Percentiles rank a stretch among this genome's conserved stretches.
These are phyloP conservation scores for Purpureocillium takamizusanense DNA, from an alignment of 2,329 filamentous ascomycete genomes.

Conservation along the genomic window DNA sequence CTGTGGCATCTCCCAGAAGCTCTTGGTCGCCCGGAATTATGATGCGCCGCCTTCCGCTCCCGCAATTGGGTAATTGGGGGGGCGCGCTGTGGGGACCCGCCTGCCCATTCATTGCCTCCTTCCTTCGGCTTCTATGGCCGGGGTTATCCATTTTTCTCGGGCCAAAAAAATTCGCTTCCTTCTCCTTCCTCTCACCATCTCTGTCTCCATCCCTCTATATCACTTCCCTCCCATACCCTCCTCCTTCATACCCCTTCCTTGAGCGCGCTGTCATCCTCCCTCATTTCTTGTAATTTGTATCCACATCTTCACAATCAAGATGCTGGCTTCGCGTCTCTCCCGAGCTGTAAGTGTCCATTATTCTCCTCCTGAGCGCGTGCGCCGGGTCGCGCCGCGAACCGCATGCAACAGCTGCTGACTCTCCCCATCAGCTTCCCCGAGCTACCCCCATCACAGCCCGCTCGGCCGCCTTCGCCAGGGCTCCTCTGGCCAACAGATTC, in stretches of 20 bases:
- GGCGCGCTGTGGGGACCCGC: conserved; percentile 1
- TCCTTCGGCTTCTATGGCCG: conserved; percentile 34
- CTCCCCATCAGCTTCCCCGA: conserved; percentile 59
- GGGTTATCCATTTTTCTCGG: conserved; percentile 21
- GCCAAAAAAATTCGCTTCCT: conserved; percentile 29
- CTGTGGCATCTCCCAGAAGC: no score
- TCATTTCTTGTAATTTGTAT: conserved; percentile 24
- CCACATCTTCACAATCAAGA: conserved; percentile 36
- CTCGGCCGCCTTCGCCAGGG: conserved; percentile 57
- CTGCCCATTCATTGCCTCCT: conserved; percentile 22
- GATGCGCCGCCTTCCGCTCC: no score
- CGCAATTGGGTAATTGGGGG: no score
- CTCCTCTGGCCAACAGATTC: conserved; percentile 64
- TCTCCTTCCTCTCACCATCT: conserved; percentile 16
- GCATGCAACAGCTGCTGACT: conserved; percentile 10
- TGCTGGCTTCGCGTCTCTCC: conserved; percentile 64
- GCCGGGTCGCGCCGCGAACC: not conserved
- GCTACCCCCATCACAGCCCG: conserved; percentile 60
- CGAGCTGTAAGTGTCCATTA: conserved; percentile 56
- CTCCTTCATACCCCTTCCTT: conserved; percentile 20
- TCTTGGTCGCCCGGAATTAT: no score
- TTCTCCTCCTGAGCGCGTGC: conserved; percentile 1
- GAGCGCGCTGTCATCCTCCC: conserved; percentile 21
- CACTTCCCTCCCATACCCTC: conserved; percentile 10
- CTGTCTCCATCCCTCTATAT: conserved; percentile 7